A percentile compares a stretch with the other conserved stretches of the same genome.
phyloP scores from a whole-genome alignment of 1,284 basidiomycete genomes.

The Austroboletus niveus region DNA sequence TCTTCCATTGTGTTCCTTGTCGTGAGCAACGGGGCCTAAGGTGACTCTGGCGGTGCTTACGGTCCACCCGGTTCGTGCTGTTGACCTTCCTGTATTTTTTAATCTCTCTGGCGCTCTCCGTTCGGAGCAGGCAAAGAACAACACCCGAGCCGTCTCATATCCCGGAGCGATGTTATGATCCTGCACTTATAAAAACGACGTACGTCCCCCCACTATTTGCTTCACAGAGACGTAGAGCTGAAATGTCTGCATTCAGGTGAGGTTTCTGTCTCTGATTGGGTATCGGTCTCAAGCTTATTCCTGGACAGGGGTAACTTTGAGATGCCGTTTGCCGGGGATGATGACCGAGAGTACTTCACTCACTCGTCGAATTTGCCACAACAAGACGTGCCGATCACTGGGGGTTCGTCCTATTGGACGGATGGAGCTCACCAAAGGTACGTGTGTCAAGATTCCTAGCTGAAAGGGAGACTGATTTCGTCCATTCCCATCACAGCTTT shows the following conservation, averaged over 20 bases:
- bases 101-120: conserved; percentile 6
- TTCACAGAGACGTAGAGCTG: background rate
- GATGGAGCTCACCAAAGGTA: background rate
- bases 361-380: conserved; percentile 1
- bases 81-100: conserved; percentile 21
- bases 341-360: background rate
- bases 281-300: background rate
- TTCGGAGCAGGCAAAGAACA: conserved; percentile 3
- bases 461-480: background rate
- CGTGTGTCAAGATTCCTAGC: background rate
- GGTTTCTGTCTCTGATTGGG: background rate
- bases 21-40: background rate
- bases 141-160: conserved; percentile 10
- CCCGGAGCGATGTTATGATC: conserved; percentile 4
- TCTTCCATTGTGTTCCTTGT: background rate
- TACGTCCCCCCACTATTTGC: background rate
- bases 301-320: conserved; percentile 1
- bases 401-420: background rate
- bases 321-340: background rate
- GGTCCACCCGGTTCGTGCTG: background rate
- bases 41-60: background rate
- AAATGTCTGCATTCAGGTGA: conserved; percentile 19
- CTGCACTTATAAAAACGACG: conserved; percentile 12
- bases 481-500: background rate
- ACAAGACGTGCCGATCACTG: too few species aligned